Evolutionary conservation across 2,329 filamentous ascomycete genomes (phyloP).

Genomic region (Emydomyces testavorans): DNA sequence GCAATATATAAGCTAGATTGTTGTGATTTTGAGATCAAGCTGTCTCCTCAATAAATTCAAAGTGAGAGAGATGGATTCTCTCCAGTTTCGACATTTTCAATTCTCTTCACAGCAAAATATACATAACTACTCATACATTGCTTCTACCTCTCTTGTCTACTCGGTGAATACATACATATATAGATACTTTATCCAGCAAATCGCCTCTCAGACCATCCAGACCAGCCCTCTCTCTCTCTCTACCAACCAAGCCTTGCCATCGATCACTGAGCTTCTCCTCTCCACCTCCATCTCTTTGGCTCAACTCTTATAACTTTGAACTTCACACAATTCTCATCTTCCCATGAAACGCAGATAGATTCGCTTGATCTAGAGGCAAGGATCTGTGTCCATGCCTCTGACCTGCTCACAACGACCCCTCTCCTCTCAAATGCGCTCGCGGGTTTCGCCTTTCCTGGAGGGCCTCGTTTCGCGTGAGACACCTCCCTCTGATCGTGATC

Average conservation of each 20-base stretch:
- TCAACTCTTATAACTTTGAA: too few relatives aligned
- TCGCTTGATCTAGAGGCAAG: slow-evolving; percentile 8
- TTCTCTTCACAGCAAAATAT: too few relatives aligned
- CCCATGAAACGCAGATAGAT: slow-evolving; percentile 6
- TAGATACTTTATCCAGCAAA: too few relatives aligned
- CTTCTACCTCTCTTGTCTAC: too few relatives aligned
- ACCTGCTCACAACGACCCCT: slow-evolving; percentile 1
- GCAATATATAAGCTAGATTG: neutral
- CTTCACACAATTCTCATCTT: neutral
- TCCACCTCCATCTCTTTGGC: too few relatives aligned
- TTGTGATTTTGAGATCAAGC: neutral
- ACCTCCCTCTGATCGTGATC: slow-evolving; percentile 18
- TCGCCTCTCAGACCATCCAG: neutral
- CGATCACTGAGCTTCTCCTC: too few relatives aligned
- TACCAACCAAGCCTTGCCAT: too few relatives aligned
- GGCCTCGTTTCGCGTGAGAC: slow-evolving; percentile 18
- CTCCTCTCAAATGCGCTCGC: slow-evolving; percentile 16
- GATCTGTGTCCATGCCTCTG: slow-evolving; percentile 12
- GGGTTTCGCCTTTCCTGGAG: slow-evolving; percentile 13
- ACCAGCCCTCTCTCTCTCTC: neutral
- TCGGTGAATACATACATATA: neutral
- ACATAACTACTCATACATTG: too few relatives aligned
- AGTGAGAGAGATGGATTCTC: too few relatives aligned
- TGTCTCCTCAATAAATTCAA: too few relatives aligned
- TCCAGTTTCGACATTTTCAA: too few relatives aligned